These are phyloP conservation scores for Pythium sukuiense DNA, from an alignment of 352 stramenopile genomes.

Conservation along the genomic window DNA sequence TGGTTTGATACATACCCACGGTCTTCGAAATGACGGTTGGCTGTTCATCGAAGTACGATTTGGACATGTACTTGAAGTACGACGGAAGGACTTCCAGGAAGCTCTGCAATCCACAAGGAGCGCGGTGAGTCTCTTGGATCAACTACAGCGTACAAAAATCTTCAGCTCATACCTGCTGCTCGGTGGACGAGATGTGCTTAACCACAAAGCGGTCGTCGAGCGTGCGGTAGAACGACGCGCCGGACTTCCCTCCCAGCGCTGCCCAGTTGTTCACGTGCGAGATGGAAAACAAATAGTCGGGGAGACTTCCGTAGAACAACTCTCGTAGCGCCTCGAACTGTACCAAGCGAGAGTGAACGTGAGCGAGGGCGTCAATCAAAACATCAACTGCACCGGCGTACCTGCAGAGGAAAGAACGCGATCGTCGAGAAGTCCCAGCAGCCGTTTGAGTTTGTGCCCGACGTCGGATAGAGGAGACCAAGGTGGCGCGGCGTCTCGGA, in stretches of 20 bases:
- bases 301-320: constrained; percentile 75
- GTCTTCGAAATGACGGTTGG: constrained; percentile 96
- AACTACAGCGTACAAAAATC: not conserved
- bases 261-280: constrained; percentile 87
- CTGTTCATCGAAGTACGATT: constrained; percentile 94
- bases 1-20: constrained; percentile 97
- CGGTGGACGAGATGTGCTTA: constrained; percentile 97
- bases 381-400: constrained; percentile 16
- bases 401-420: constrained; percentile 80
- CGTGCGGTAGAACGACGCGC: constrained; percentile 95
- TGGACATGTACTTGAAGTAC: constrained; percentile 98
- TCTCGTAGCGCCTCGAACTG: constrained; percentile 93
- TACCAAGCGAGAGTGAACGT: not conserved
- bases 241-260: constrained; percentile 96
- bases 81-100: constrained; percentile 74
- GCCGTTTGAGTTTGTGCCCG: constrained; percentile 29
- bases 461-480: constrained; percentile 43
- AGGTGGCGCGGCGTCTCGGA: constrained; percentile 64
- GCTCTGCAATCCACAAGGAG: constrained; percentile 46
- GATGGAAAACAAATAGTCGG: constrained; percentile 81
- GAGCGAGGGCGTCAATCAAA: not conserved
- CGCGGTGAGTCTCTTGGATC: not conserved
- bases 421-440: constrained; percentile 76
- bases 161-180: constrained; percentile 92
- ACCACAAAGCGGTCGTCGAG: constrained; percentile 97